Evolutionary conservation across 768 basidiomycete species (phyloP), one percentile per base, ranked within the genome.

Genomic region (Peribolospora kevripleyi): DNA sequence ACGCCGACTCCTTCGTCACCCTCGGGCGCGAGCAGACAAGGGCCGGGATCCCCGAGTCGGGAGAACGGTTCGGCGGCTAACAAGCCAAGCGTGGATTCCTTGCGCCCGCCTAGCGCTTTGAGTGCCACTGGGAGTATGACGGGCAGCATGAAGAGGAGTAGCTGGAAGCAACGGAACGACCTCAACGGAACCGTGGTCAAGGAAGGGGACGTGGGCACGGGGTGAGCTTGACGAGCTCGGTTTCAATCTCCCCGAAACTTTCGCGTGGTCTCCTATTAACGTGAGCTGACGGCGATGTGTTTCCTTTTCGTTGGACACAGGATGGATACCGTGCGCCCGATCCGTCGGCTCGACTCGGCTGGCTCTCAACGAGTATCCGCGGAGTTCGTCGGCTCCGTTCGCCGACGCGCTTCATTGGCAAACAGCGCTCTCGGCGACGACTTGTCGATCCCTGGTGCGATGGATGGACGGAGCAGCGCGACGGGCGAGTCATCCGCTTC

Each of bases 271-370:
- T 25, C 25, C 25, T 25, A 25, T 1, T 1, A 25, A 25, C 25
- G 25, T 25, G 25, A 25, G 25, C 25, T 25, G 25, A 25, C 25
- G 25, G 25, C 25, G 25, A 25, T 40, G 6, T 10, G 2, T 11
- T 48, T 42, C 47, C 42, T 40, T 8, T 6, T 11, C 55, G 11
- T 6, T 5, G 3, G 38, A 48, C 13, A 9, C 51, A 68, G 66
- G 5, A 73, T 83, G 48, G 84, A 84, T 62, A 97, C 90, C 1
- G 85, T 97, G 62, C 75, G 87, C 53, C 88, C 90, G 0, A 79
- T 91, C 58, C 91, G 90, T 74, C 85, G 84, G 63, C 79, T 91
- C 40, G 87, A 93, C 65, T 74, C 80, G 4, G 72, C 74, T 8
- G 78, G 80, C 3, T 87, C 85, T 4, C 68, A 86, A 10, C 72